These are phyloP conservation scores for Sutorius eximius DNA, from an alignment of 1,284 basidiomycete species.

Conservation along the genomic window DNA sequence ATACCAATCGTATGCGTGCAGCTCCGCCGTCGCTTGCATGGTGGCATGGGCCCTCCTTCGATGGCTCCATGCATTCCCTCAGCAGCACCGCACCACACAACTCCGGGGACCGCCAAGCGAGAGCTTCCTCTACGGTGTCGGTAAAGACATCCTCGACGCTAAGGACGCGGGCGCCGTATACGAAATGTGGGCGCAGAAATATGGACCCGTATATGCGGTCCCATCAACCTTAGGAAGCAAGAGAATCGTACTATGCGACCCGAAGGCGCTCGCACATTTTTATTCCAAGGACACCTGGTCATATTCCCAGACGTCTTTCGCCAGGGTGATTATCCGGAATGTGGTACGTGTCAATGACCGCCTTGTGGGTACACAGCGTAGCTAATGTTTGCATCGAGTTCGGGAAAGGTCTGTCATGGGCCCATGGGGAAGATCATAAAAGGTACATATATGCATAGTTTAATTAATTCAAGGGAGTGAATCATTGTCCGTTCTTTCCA, in stretches of 20 bases:
- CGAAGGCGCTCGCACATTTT: slow-evolving; percentile 40
- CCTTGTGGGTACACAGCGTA: not conserved
- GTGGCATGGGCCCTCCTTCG: slow-evolving; percentile 2
- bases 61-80: not conserved
- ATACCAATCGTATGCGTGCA: not conserved
- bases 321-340: slow-evolving; percentile 42
- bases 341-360: slow-evolving; percentile 38
- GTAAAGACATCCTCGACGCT: not conserved
- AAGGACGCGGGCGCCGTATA: slow-evolving; percentile 13
- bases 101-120: slow-evolving; percentile 18
- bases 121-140: slow-evolving; percentile 18
- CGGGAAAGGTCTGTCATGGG: slow-evolving; percentile 17
- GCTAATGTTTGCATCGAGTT: slow-evolving; percentile 1
- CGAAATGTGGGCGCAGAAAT: slow-evolving; percentile 18
- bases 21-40: not conserved
- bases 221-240: slow-evolving; percentile 43
- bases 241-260: slow-evolving; percentile 26
- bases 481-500: slow-evolving; percentile 7
- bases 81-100: slow-evolving; percentile 10
- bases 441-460: not conserved
- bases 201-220: slow-evolving; percentile 19
- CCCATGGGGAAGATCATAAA: slow-evolving; percentile 17
- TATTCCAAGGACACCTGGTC: slow-evolving; percentile 43
- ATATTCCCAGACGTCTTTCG: slow-evolving; percentile 43
- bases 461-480: not conserved